phyloP scores from a whole-genome alignment of 176 grass and related monocot genomes.

The Musa beccarii region DNA sequence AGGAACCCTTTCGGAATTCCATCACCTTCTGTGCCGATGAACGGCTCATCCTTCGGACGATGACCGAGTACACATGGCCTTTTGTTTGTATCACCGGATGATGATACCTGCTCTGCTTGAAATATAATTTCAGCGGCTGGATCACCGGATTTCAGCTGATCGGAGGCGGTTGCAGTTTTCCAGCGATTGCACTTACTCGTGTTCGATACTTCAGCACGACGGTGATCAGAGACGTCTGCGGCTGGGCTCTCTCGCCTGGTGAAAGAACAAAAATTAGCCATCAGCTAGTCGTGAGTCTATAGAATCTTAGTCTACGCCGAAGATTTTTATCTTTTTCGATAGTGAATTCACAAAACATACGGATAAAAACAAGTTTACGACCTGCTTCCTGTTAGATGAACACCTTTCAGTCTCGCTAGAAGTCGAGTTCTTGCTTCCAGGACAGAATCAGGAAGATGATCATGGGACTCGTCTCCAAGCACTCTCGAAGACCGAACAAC shows the following conservation, averaged over 20 bases:
- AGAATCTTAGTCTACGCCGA: neutral
- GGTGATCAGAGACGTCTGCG: neutral
- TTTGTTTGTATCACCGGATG: neutral
- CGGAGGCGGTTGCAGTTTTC: neutral
- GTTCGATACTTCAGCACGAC: neutral
- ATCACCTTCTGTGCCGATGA: neutral
- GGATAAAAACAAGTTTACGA: neutral
- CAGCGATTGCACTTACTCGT: neutral
- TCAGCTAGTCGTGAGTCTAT: neutral
- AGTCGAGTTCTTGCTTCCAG: neutral
- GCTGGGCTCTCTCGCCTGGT: neutral
- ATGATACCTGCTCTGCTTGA: neutral
- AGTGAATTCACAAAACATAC: neutral
- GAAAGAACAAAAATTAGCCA: neutral
- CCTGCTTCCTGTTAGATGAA: conserved; percentile 7
- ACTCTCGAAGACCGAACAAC: neutral
- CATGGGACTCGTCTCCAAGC: neutral
- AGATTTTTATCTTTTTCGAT: neutral
- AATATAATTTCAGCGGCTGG: neutral
- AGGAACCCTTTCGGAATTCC: neutral
- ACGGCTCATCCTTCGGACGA: neutral
- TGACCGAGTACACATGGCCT: neutral
- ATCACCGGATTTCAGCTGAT: neutral
- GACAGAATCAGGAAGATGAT: conserved; percentile 10
- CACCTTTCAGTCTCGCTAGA: neutral